Evolutionary conservation across 768 basidiomycete species (phyloP).

Genomic region (Neoboletus brunneissimus): DNA sequence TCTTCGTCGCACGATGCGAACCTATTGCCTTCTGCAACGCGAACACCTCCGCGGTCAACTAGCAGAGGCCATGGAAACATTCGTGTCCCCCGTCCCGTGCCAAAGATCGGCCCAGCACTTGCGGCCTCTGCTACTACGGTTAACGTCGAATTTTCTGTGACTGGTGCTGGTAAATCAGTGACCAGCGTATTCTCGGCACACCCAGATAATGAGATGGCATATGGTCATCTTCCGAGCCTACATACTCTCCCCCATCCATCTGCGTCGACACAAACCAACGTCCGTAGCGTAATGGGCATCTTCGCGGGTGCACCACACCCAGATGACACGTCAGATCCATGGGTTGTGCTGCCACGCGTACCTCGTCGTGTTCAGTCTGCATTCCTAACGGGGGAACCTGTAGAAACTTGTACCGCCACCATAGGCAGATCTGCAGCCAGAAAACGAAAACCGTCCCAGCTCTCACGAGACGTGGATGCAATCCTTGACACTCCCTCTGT

Average conservation of each 20-base stretch:
- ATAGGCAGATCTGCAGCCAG: conserved; percentile 16
- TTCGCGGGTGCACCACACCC: conserved; percentile 82
- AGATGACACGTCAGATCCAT: conserved; percentile 53
- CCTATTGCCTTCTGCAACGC: conserved; percentile 8
- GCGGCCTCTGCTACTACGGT: conserved; percentile 89
- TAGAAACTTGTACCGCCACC: conserved; percentile 9
- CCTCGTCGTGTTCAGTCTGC: conserved; percentile 32
- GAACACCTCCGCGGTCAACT: conserved; percentile 29
- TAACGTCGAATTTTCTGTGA: conserved; percentile 91
- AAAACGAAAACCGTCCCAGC: conserved; percentile 22
- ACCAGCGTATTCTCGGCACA: conserved; percentile 41
- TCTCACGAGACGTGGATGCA: conserved; percentile 76
- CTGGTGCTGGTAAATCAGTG: conserved; percentile 57
- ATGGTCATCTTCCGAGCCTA: conserved; percentile 8
- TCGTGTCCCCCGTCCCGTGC: conserved; percentile 50
- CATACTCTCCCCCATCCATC: conserved; percentile 14
- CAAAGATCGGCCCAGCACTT: conserved; percentile 81
- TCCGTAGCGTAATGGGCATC: conserved; percentile 68
- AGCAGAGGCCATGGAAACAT: conserved; percentile 23
- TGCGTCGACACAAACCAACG: conserved; percentile 15
- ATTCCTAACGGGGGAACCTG: conserved; percentile 21
- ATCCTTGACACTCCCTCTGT: conserved; percentile 57
- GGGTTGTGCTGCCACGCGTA: conserved; percentile 62
- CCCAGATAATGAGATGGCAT: conserved; percentile 18
- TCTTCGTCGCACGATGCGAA: conserved; percentile 30